A percentile compares a stretch with the other conserved stretches of the same genome.
phyloP scores from a whole-genome alignment of 75 land plant species.

The Selaginella moellendorffii region DNA sequence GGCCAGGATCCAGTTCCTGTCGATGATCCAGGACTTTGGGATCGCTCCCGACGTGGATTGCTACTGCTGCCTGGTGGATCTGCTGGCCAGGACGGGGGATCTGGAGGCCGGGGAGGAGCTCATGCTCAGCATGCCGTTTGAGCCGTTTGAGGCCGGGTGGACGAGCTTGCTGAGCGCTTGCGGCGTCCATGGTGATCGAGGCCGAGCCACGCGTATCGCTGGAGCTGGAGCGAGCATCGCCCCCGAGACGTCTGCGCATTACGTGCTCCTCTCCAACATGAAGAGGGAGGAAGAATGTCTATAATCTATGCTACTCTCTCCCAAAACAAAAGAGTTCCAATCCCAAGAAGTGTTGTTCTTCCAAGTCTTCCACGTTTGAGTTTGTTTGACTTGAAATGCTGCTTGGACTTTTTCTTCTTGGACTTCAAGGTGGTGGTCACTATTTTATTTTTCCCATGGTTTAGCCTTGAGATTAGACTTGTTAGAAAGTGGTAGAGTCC shows the following conservation, averaged over 20 bases:
- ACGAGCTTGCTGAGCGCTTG: not conserved
- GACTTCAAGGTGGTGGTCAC: too few species aligned
- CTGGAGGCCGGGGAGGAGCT: not conserved
- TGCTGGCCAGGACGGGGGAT: not conserved
- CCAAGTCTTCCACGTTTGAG: too few species aligned
- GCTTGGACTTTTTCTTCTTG: too few species aligned
- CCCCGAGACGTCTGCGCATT: not conserved
- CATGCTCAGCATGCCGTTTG: not conserved
- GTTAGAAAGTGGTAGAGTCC: too few species aligned
- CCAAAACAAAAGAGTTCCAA: too few species aligned
- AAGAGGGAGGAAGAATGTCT: not conserved
- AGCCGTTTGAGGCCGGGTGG: not conserved
- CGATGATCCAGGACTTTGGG: not conserved
- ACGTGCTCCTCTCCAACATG: not conserved
- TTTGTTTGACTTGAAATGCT: too few species aligned
- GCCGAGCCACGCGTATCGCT: not conserved
- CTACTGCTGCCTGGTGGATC: not conserved
- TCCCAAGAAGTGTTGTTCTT: too few species aligned
- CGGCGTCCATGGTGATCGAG: not conserved
- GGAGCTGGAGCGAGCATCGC: not conserved
- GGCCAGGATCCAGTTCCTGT: not conserved
- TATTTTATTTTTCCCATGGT: too few species aligned
- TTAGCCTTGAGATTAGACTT: too few species aligned
- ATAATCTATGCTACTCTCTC: too few species aligned
- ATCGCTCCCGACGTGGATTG: not conserved